These are phyloP conservation scores for Didymella lethalis DNA, from an alignment of 2,329 filamentous ascomycete species.

Conservation along the genomic window DNA sequence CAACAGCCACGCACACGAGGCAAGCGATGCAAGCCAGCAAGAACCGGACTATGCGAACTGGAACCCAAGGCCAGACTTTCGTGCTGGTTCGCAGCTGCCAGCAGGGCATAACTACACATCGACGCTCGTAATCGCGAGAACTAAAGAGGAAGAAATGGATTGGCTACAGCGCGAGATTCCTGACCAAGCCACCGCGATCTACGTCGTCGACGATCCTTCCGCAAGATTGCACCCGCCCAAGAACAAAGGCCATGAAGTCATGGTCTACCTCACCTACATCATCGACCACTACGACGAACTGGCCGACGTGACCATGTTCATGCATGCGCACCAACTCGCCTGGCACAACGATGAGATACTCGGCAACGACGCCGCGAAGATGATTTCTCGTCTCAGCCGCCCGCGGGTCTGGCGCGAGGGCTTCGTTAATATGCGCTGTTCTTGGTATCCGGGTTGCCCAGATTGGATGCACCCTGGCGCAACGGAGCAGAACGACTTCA, in stretches of 20 bases:
- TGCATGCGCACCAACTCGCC: constrained; percentile 65
- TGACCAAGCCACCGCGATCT: constrained; percentile 58
- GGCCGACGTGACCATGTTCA: constrained; percentile 67
- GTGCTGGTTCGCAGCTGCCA: constrained; percentile 47
- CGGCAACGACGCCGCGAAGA: constrained; percentile 54
- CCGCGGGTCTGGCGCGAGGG: constrained; percentile 58
- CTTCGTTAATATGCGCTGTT: constrained; percentile 65
- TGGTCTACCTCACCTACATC: constrained; percentile 69
- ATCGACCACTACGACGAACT: constrained; percentile 68
- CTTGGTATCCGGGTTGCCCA: constrained; percentile 64
- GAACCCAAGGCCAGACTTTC: constrained; percentile 49
- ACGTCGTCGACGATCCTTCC: constrained; percentile 60
- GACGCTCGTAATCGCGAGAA: constrained; percentile 62
- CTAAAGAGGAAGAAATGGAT: constrained; percentile 59
- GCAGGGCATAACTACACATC: constrained; percentile 61
- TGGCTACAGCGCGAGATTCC: constrained; percentile 65
- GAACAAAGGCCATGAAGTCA: constrained; percentile 69
- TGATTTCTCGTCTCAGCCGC: constrained; percentile 56
- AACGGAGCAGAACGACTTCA: constrained; percentile 48
- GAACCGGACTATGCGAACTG: constrained; percentile 48
- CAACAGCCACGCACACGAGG: constrained; percentile 24
- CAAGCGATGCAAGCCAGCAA: constrained; percentile 20
- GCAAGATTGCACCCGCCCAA: constrained; percentile 60
- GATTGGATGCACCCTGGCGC: constrained; percentile 61
- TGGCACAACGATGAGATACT: constrained; percentile 66